Evolutionary conservation across 2,329 filamentous ascomycete genomes (phyloP), one percentile per base, ranked within the genome.

Genomic region (Penicillium sp.): DNA sequence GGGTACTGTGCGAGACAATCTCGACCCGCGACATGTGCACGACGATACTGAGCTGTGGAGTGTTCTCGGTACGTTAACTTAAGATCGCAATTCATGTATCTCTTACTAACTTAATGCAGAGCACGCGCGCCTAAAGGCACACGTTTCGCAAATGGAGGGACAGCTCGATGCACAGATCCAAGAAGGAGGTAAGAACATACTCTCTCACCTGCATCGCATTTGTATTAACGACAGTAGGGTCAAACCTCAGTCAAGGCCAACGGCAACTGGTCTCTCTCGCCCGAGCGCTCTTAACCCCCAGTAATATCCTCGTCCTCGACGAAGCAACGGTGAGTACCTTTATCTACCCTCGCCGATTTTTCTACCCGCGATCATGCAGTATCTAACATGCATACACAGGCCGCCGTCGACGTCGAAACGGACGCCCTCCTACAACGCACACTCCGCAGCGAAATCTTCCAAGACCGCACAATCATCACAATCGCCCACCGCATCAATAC

Each of bases 401-500:
- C 88, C 58, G 87, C 88, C n/a, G 88, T 90, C 26, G 88, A 90
- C 71, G 86, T 90, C 51, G 86, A 90, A 76, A 90, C 88, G 1
- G 86, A 90, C 75, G 84, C 85, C 49, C 79, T 89, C 79, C 79
- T 89, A 60, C 88, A 90, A 75, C 83, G 84, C 41, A 89, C 87
- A 21, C 75, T 90, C 52, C 83, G 87, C 60, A 87, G 84, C 72
- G 85, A 79, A 70, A 84, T 88, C 76, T 99, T 99, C 81, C 85
- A 89, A 64, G 92, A 97, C 78, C 88, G 92, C 58, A 99, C 95
- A 44, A 98, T 99, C 78, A 96, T 99, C 78, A 99, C 95, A 1
- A 97, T 99, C 72, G 95, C 95, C 29, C 95, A 99, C 81, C 90
- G 95, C 59, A 96, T 99, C 82, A 98, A 98, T 81, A 99, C 95